A percentile compares a stretch with the other conserved stretches of the same genome.
Evolutionary conservation across 148 eudicot species (phyloP).

Genomic region (Chenopodium suecicum): DNA sequence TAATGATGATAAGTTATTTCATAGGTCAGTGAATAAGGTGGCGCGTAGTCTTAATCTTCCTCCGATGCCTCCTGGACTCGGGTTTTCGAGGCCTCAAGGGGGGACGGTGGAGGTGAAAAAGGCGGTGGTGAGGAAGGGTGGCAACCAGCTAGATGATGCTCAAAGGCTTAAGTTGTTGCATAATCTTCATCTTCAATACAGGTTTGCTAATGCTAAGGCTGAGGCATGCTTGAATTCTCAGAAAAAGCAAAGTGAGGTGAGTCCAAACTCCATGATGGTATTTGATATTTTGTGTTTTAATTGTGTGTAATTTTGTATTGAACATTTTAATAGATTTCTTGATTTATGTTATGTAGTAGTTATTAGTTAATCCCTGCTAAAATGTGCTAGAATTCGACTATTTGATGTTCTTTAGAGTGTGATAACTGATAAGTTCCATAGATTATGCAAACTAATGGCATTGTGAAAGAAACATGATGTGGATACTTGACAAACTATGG

Average conservation of each 20-base stretch:
- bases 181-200: slow-evolving; percentile 69
- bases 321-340: not conserved
- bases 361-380: not conserved
- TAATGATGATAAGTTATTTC: slow-evolving; percentile 4
- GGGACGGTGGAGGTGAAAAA: slow-evolving; percentile 43
- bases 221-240: slow-evolving; percentile 49
- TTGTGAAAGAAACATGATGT: not conserved
- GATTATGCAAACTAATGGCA: too few species aligned
- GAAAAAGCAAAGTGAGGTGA: slow-evolving; percentile 70
- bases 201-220: slow-evolving; percentile 69
- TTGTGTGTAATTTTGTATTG: not conserved
- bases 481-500: not conserved
- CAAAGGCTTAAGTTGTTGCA: slow-evolving; percentile 60
- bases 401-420: too few species aligned
- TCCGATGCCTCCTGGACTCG: slow-evolving; percentile 47
- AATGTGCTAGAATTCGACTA: too few species aligned
- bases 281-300: not conserved
- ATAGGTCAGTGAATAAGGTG: slow-evolving; percentile 30
- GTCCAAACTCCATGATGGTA: slow-evolving; percentile 3
- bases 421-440: too few species aligned
- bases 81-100: slow-evolving; percentile 27
- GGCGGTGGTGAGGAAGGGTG: slow-evolving; percentile 44
- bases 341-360: not conserved
- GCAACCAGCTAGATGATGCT: slow-evolving; percentile 43
- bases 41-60: slow-evolving; percentile 47